Percentiles rank a stretch among this genome's conserved stretches.
Conservation (phyloP, 441 rosid species). For the Kokia cookei region DNA sequence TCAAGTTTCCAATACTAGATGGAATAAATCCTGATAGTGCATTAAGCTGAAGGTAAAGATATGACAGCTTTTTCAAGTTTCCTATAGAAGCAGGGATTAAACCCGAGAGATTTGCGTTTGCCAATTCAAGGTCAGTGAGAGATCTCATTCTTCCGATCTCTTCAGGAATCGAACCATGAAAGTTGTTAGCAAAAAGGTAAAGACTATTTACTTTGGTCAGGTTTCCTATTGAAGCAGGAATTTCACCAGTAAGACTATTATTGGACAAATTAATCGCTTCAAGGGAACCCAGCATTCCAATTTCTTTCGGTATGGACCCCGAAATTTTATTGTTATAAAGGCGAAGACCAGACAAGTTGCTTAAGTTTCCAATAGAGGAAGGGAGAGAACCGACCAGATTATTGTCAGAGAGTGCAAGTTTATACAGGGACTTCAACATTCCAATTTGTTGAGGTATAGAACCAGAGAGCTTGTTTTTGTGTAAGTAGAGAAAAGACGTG, state of each 20-base stretch:
- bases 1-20: background rate
- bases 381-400: background rate
- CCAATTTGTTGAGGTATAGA: constrained; percentile 1
- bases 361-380: background rate
- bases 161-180: background rate
- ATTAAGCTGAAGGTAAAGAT: background rate
- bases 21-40: background rate
- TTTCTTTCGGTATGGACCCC: constrained; percentile 23
- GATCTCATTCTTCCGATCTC: constrained; percentile 24
- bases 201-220: background rate
- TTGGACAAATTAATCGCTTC: background rate
- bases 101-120: constrained; percentile 1
- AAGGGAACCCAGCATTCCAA: constrained; percentile 16
- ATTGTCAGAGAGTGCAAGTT: background rate
- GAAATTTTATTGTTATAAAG: background rate
- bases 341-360: background rate
- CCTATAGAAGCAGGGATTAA: background rate
- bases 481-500: background rate
- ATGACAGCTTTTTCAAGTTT: background rate
- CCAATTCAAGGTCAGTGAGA: constrained; percentile 20
- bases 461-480: background rate
- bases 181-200: background rate
- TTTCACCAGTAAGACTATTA: background rate
- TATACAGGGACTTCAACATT: background rate
- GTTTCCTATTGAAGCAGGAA: background rate